These are phyloP conservation scores for Wakefieldia striispora DNA, from an alignment of 768 basidiomycete genomes.

Conservation along the genomic window DNA sequence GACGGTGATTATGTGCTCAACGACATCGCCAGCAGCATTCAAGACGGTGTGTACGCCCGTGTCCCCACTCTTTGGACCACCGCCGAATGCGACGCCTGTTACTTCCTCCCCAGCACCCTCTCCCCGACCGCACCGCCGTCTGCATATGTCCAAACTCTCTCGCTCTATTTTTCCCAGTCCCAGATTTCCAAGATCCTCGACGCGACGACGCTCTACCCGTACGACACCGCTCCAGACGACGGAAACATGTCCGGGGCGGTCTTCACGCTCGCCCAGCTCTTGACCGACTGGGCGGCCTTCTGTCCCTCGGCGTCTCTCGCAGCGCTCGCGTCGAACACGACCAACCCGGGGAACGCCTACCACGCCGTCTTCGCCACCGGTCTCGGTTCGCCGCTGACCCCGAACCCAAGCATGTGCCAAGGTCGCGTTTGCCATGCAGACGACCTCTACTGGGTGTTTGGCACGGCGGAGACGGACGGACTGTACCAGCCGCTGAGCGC, in stretches of 20 bases:
- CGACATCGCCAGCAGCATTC: slow-evolving; percentile 14
- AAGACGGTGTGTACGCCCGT: slow-evolving; percentile 10
- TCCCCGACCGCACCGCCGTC: slow-evolving; percentile 13
- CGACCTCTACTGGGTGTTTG: slow-evolving; percentile 21
- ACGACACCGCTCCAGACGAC: slow-evolving; percentile 6
- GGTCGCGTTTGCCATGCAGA: slow-evolving; percentile 20
- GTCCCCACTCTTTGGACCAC: slow-evolving; percentile 18
- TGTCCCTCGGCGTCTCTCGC: slow-evolving; percentile 16
- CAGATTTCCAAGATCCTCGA: slow-evolving; percentile 9
- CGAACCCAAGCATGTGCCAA: slow-evolving; percentile 9
- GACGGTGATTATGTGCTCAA: slow-evolving; percentile 18
- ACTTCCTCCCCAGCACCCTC: slow-evolving; percentile 18
- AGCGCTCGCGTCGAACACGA: slow-evolving; percentile 15
- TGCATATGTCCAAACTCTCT: slow-evolving; percentile 3
- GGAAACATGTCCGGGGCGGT: slow-evolving; percentile 15
- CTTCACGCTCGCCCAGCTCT: slow-evolving; percentile 5
- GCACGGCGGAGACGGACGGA: slow-evolving; percentile 16
- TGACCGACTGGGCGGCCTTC: slow-evolving; percentile 12
- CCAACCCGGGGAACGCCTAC: slow-evolving; percentile 14
- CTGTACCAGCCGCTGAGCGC: slow-evolving; percentile 14
- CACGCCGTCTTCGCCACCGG: slow-evolving; percentile 10
- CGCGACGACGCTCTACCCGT: slow-evolving; percentile 15
- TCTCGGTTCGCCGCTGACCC: slow-evolving; percentile 11
- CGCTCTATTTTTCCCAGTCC: slow-evolving; percentile 4
- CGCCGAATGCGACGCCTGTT: slow-evolving; percentile 16